Percentiles rank a stretch among this genome's conserved stretches.
phyloP scores from a whole-genome alignment of 345 rosid species.

The Gossypium ekmanianum region DNA sequence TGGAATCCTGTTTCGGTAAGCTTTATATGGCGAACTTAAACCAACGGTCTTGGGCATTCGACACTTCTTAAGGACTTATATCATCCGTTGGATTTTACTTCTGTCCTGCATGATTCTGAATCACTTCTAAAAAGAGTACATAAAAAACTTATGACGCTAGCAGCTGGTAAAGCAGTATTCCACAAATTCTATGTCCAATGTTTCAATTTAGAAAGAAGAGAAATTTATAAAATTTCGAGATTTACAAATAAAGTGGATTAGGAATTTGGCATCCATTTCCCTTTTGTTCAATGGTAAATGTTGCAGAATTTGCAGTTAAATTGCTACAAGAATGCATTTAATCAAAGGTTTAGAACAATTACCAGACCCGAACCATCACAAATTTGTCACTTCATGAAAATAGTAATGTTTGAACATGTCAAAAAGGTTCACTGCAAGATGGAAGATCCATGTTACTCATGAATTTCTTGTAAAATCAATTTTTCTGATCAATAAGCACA shows the following conservation, averaged over 20 bases:
- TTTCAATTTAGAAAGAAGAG: too few relatives aligned
- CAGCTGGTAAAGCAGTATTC: too few relatives aligned
- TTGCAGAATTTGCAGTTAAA: not conserved
- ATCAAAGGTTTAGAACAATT: not conserved
- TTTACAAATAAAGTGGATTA: too few relatives aligned
- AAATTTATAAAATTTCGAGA: too few relatives aligned
- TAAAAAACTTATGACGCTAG: too few relatives aligned
- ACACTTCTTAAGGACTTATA: not conserved
- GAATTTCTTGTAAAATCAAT: not conserved
- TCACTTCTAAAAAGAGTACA: too few relatives aligned
- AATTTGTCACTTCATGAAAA: not conserved
- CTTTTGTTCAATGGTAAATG: not conserved
- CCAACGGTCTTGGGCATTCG: not conserved
- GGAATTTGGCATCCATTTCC: not conserved
- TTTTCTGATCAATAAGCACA: not conserved
- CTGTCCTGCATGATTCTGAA: not conserved
- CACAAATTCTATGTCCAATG: too few relatives aligned
- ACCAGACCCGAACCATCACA: not conserved
- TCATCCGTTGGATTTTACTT: not conserved
- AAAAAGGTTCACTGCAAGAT: not conserved
- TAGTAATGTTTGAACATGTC: not conserved
- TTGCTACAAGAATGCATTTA: not conserved
- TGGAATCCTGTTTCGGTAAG: not conserved
- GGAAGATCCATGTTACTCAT: not conserved
- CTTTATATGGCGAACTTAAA: not conserved